A percentile compares a stretch with the other conserved stretches of the same genome.
These are phyloP conservation scores for Thuidium tamariscinum DNA, from an alignment of 225 moss, liverwort and hornwort species.

Conservation along the genomic window DNA sequence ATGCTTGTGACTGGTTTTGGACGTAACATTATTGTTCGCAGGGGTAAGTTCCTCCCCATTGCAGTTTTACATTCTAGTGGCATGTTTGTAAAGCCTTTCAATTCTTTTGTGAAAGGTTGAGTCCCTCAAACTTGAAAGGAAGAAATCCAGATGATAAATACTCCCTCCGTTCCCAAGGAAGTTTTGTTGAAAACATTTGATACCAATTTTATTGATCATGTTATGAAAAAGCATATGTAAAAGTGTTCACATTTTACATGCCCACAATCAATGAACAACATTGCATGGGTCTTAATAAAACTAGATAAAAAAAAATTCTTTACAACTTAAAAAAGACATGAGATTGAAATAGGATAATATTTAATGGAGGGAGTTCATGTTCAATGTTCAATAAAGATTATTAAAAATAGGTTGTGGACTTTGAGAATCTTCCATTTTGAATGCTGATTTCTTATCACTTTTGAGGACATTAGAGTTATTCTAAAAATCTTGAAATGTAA, in stretches of 20 bases:
- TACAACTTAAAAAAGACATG: background rate
- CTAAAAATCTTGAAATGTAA: background rate
- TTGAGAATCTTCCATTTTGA: background rate
- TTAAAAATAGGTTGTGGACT: background rate
- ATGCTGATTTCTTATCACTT: background rate
- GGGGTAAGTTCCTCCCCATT: no score
- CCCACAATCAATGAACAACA: no score
- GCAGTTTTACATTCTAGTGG: background rate
- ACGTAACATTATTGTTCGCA: background rate
- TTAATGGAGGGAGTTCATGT: rapidly evolving
- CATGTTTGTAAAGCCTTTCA: background rate
- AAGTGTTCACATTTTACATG: background rate
- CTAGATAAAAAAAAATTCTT: no score
- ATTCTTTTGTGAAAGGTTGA: no score
- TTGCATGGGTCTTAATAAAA: no score
- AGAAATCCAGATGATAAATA: background rate
- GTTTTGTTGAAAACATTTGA: background rate
- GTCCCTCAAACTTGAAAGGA: background rate
- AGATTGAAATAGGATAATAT: background rate
- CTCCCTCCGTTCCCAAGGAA: background rate
- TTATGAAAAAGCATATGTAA: background rate
- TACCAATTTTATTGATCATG: background rate
- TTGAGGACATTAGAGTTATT: background rate
- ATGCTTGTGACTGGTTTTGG: background rate
- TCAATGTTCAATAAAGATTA: no score